Conservation (phyloP, 176 grass and related monocot genomes). For the Thinopyrum elongatum region DNA sequence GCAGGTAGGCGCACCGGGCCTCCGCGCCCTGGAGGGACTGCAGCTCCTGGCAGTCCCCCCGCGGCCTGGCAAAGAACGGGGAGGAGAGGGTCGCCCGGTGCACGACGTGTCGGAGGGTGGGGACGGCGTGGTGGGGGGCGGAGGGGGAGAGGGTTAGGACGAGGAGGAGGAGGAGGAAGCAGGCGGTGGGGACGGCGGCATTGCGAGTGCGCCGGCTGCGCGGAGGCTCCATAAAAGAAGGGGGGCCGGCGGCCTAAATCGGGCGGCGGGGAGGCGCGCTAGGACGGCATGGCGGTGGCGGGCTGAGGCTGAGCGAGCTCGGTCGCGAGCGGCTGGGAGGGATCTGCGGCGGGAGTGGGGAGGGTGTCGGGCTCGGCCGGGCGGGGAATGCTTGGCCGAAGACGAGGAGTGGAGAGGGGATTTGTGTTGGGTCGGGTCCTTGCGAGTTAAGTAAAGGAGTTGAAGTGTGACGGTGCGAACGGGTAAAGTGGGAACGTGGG, state of each 20-base stretch:
- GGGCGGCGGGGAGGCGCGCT: not conserved
- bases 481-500: not conserved
- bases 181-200: conserved; percentile 46
- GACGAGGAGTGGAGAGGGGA: not conserved
- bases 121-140: not conserved
- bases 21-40: conserved; percentile 22
- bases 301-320: not conserved
- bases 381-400: not conserved
- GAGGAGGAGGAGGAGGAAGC: conserved; percentile 42
- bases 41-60: conserved; percentile 45
- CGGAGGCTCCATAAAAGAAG: conserved; percentile 54
- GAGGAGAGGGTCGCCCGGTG: not conserved
- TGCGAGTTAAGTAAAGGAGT: not conserved
- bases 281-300: conserved; percentile 30
- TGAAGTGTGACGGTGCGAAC: not conserved
- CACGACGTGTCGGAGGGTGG: not conserved
- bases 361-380: no score
- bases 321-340: not conserved
- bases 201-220: conserved; percentile 36
- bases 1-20: conserved; percentile 53
- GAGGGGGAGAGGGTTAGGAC: not conserved
- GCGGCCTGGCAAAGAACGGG: not conserved
- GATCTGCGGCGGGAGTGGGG: not conserved
- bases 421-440: not conserved
- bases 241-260: conserved; percentile 1